Evolutionary conservation across 1,139 yeast genomes (phyloP).

Genomic region (Geotrichum klebahnii): DNA sequence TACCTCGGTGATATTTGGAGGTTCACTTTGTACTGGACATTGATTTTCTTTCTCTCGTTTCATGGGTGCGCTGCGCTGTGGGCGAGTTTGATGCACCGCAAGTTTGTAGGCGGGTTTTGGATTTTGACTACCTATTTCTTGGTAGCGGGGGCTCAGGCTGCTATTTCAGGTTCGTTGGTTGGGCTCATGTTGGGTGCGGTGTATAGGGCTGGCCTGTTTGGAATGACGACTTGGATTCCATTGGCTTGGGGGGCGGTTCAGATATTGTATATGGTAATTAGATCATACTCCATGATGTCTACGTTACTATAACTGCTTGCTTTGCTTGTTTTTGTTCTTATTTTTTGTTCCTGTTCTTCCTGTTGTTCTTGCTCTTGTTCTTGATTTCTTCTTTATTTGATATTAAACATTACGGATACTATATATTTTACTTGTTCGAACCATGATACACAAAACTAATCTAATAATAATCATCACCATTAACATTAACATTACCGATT

Average conservation of each 20-base stretch:
- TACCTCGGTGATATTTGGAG: conserved; percentile 72
- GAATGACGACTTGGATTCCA: conserved; percentile 94
- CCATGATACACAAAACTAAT: not conserved
- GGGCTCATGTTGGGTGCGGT: conserved; percentile 67
- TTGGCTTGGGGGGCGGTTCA: conserved; percentile 70
- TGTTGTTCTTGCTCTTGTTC: not conserved
- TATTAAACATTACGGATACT: too few species aligned
- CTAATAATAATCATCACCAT: not conserved
- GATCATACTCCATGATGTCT: conserved; percentile 57
- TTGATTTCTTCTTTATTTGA: too few species aligned
- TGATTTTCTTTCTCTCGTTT: conserved; percentile 58
- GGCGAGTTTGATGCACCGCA: conserved; percentile 54
- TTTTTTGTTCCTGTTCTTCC: not conserved
- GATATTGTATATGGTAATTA: conserved; percentile 59
- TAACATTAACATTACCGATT: too few species aligned
- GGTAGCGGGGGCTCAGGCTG: conserved; percentile 61
- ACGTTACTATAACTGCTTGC: conserved; percentile 37
- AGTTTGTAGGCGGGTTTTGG: conserved; percentile 42
- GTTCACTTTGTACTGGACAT: conserved; percentile 77
- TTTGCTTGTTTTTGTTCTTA: not conserved
- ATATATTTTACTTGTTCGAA: too few species aligned
- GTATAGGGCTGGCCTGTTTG: conserved; percentile 62
- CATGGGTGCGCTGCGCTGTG: conserved; percentile 62
- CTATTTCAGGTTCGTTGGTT: conserved; percentile 65
- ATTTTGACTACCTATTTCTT: conserved; percentile 41